Percentiles rank a stretch among this genome's conserved stretches.
These are phyloP conservation scores for Spencermartinsiella europaea DNA, from an alignment of 805 yeast species.

Conservation along the genomic window DNA sequence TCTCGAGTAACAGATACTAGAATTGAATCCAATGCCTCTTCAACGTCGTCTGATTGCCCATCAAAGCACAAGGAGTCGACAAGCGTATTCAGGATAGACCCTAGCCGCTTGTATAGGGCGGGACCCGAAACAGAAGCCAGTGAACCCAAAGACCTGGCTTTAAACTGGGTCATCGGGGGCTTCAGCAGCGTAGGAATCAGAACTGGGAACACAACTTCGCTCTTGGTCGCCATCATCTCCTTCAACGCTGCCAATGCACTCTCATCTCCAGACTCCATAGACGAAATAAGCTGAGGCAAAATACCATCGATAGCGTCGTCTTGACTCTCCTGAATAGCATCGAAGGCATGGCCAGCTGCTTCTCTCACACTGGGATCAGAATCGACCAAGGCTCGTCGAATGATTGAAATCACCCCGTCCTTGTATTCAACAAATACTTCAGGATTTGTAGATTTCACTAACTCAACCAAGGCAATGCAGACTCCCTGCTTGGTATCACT, in stretches of 20 bases:
- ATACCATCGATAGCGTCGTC: constrained; percentile 82
- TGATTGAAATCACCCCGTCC: constrained; percentile 62
- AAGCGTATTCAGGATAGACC: constrained; percentile 67
- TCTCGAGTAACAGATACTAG: constrained; percentile 66
- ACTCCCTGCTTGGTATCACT: constrained; percentile 93
- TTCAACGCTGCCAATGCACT: constrained; percentile 81
- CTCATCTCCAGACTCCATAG: constrained; percentile 50
- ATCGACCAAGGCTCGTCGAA: constrained; percentile 77
- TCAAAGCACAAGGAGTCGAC: constrained; percentile 51
- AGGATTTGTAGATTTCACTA: constrained; percentile 64
- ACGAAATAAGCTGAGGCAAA: constrained; percentile 71
- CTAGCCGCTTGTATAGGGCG: constrained; percentile 67
- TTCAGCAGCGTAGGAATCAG: constrained; percentile 77
- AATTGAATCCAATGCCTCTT: constrained; percentile 59
- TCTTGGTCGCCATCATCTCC: constrained; percentile 85
- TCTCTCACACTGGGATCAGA: constrained; percentile 68
- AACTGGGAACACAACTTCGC: constrained; percentile 91
- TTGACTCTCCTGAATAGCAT: constrained; percentile 71
- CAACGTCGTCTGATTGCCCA: constrained; percentile 32
- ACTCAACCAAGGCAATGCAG: constrained; percentile 85
- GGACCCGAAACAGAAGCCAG: constrained; percentile 87
- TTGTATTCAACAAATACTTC: constrained; percentile 62
- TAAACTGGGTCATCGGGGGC: constrained; percentile 76
- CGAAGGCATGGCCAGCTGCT: constrained; percentile 90
- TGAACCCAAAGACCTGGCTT: constrained; percentile 83